Evolutionary conservation across 176 grass and related monocot species (phyloP), one percentile per base, ranked within the genome.

Genomic region (Phragmites australis): DNA sequence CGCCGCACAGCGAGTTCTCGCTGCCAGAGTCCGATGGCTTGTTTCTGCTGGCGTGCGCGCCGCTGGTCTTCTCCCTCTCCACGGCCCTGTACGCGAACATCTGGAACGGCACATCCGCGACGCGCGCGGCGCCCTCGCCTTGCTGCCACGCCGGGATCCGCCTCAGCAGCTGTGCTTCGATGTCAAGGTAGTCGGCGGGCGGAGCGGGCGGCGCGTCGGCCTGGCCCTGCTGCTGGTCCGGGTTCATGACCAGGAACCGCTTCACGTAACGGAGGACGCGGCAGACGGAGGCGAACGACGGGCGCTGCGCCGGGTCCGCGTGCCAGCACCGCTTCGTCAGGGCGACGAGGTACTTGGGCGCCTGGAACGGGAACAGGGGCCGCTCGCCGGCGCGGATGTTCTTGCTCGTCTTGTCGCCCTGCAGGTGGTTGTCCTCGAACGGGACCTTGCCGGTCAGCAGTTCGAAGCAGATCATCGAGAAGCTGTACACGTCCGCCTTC

Each of bases 401-500:
- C 93, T 93, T 93, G 81, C 86, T 94, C 71, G 88, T 98, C 87
- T 94, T 94, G 59, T 94, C 92, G 16, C 92, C 96, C 73, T 94
- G 92, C 51, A 98, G 89, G 84, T 94, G 92, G 51, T 93, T 90
- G 80, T 98, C 96, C 78, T 98, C 92, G 76, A 98, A 98, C 34
- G 96, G 92, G 0, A 98, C 84, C 88, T 98, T 98, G 27, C 96
- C 96, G 0, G 96, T 94, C 62, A 98, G 72, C 58, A 98, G 79
- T 88, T 98, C 90, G 69, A 98, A 98, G 85, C 92, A 91, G n/a
- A 98, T 89, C 96, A 94, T 94, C 9, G 78, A 60, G 70, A 94
- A 94, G 82, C 96, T 93, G 71, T 98, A 98, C 78, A 98, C 88
- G 74, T 98, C 95, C 34, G 88, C 92, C 76, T 98, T 98, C 72